These are phyloP conservation scores for Hymenoscyphus repandus DNA, from an alignment of 2,329 filamentous ascomycete genomes.

Conservation along the genomic window DNA sequence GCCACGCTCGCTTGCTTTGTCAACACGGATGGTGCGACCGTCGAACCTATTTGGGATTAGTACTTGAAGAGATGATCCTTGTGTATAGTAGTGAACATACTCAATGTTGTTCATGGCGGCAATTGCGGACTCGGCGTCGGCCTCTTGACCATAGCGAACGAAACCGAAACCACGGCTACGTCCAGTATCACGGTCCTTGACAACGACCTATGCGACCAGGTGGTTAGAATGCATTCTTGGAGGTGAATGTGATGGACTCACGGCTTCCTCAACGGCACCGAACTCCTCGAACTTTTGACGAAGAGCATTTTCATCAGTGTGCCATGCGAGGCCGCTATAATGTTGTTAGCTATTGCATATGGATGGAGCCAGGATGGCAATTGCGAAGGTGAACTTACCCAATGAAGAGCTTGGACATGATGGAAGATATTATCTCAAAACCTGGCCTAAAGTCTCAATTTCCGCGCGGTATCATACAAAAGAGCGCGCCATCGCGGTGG, in stretches of 20 bases:
- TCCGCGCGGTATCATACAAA: slow-evolving; percentile 31
- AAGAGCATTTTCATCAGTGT: slow-evolving; percentile 85
- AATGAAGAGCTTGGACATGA: slow-evolving; percentile 92
- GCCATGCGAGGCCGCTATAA: slow-evolving; percentile 89
- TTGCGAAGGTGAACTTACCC: slow-evolving; percentile 56
- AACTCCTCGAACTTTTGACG: slow-evolving; percentile 90
- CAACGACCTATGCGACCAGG: slow-evolving; percentile 65
- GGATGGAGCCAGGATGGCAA: slow-evolving; percentile 1
- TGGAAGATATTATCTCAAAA: slow-evolving; percentile 33
- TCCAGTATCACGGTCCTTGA: slow-evolving; percentile 95
- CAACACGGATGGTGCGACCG: slow-evolving; percentile 88
- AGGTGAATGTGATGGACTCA: slow-evolving; percentile 46
- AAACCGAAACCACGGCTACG: slow-evolving; percentile 97
- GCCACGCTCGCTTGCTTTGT: slow-evolving; percentile 74
- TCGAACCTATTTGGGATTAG: slow-evolving; percentile 63
- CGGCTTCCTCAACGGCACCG: slow-evolving; percentile 88
- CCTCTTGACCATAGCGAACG: slow-evolving; percentile 77
- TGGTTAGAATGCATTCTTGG: slow-evolving; percentile 11
- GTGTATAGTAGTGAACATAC: slow-evolving; percentile 48
- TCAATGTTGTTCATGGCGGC: slow-evolving; percentile 80
- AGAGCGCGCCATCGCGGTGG: slow-evolving; percentile 29
- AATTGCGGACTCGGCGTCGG: slow-evolving; percentile 73
- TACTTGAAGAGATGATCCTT: slow-evolving; percentile 5
- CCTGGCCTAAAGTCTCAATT: slow-evolving; percentile 35
- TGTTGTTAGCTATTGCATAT: slow-evolving; percentile 10